Evolutionary conservation across 768 basidiomycete species (phyloP).

Genomic region (Leccinum ochraceum): DNA sequence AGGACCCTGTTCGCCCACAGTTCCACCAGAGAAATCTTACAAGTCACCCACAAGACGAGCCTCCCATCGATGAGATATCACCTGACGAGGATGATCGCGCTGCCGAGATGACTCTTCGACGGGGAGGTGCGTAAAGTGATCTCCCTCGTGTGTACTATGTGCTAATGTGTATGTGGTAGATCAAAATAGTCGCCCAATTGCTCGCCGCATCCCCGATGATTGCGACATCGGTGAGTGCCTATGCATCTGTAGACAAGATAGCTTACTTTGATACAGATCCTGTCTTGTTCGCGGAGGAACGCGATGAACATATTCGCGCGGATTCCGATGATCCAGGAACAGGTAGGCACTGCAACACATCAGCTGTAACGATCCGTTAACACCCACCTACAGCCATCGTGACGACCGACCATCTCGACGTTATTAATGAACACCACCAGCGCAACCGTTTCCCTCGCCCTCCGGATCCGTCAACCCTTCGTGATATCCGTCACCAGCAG

Average conservation of each 20-base stretch:
- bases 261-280: not conserved
- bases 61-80: not conserved
- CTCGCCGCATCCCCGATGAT: not conserved
- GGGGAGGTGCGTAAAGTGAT: not conserved
- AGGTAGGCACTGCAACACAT: too few species aligned
- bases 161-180: not conserved
- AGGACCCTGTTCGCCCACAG: not conserved
- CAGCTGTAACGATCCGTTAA: too few species aligned
- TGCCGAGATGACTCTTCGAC: not conserved
- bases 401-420: too few species aligned
- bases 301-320: too few species aligned
- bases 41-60: not conserved
- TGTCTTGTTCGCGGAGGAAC: not conserved
- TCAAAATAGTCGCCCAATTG: not conserved
- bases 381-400: too few species aligned
- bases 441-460: too few species aligned
- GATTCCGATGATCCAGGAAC: too few species aligned
- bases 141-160: not conserved
- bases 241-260: not conserved
- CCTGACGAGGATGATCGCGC: not conserved
- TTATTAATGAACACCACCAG: too few species aligned
- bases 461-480: too few species aligned
- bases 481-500: too few species aligned
- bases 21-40: not conserved
- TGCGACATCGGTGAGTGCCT: not conserved